These are phyloP conservation scores for Pichia sp. DNA, from an alignment of 1,139 yeast genomes.

Conservation along the genomic window DNA sequence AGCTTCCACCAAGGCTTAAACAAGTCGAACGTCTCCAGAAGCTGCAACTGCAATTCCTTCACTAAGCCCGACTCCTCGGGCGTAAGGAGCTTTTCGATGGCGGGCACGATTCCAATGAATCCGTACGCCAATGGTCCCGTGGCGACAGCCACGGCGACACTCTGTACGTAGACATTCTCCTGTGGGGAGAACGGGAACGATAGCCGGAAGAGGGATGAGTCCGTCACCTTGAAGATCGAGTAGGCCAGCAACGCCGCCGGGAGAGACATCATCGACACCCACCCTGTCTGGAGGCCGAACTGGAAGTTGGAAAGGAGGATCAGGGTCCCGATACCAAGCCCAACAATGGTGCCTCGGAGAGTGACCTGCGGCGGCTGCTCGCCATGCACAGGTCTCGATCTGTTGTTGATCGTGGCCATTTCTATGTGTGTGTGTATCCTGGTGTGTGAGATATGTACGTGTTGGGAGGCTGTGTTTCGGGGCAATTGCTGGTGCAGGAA, in stretches of 20 bases:
- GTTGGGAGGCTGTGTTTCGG: too few relatives aligned
- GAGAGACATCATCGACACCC: slow-evolving; percentile 99
- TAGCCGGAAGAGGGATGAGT: slow-evolving; percentile 40
- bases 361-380: slow-evolving; percentile 57
- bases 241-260: slow-evolving; percentile 90
- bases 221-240: slow-evolving; percentile 60
- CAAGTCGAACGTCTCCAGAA: slow-evolving; percentile 17
- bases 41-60: not conserved
- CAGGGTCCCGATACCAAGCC: slow-evolving; percentile 72
- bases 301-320: slow-evolving; percentile 88
- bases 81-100: slow-evolving; percentile 82
- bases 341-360: slow-evolving; percentile 64
- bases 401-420: too few relatives aligned
- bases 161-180: slow-evolving; percentile 87
- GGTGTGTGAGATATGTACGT: too few relatives aligned
- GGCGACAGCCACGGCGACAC: slow-evolving; percentile 94
- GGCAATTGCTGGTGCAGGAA: too few relatives aligned
- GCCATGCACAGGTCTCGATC: not conserved
- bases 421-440: too few relatives aligned
- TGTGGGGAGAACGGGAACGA: slow-evolving; percentile 66
- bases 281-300: slow-evolving; percentile 94
- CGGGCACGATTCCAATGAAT: slow-evolving; percentile 93
- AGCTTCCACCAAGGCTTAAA: slow-evolving; percentile 42
- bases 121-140: slow-evolving; percentile 97
- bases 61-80: slow-evolving; percentile 68